Evolutionary conservation across 257 asterid species (phyloP).

Genomic region (Solanum bulbocastanum): DNA sequence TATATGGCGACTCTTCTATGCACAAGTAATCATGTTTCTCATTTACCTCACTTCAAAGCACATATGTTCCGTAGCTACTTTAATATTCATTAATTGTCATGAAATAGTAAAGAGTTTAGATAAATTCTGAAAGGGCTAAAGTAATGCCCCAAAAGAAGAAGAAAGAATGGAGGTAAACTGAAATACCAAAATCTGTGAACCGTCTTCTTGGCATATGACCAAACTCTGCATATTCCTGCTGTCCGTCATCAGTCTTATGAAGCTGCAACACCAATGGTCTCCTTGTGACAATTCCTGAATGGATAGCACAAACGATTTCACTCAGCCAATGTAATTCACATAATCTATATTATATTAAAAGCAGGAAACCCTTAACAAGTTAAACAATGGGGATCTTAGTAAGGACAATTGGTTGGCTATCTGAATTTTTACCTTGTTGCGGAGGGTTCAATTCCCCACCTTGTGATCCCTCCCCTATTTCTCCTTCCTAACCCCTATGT

Average conservation of each 20-base stretch:
- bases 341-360: neutral
- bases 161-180: neutral
- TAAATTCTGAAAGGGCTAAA: neutral
- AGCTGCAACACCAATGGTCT: conserved; percentile 90
- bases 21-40: neutral
- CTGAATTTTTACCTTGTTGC: neutral
- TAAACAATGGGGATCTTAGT: neutral
- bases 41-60: neutral
- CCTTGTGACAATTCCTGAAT: conserved; percentile 89
- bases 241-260: conserved; percentile 64
- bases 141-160: neutral
- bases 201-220: conserved; percentile 61
- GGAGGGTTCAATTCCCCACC: neutral
- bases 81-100: neutral
- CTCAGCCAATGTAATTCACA: neutral
- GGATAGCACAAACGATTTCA: neutral
- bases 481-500: neutral
- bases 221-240: conserved; percentile 88
- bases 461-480: neutral
- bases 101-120: neutral
- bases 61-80: neutral
- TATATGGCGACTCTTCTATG: neutral
- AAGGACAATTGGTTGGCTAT: neutral
- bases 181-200: conserved; percentile 72
- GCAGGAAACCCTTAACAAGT: neutral